Evolutionary conservation across 2,329 filamentous ascomycete genomes (phyloP).

Genomic region (Chaetomiaceae sp.): DNA sequence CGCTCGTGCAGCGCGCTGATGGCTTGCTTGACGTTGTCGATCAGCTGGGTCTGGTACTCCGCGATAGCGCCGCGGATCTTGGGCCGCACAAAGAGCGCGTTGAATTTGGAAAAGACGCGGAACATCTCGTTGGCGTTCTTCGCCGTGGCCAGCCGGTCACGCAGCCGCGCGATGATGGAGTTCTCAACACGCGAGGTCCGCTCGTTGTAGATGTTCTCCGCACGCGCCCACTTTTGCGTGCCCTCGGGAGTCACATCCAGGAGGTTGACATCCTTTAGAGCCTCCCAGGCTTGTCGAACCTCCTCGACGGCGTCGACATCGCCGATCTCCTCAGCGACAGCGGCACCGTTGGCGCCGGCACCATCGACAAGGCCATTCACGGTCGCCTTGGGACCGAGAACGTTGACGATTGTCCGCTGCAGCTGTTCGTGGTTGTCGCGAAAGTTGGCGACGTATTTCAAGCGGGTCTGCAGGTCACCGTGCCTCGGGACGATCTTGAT

Average conservation of each 20-base stretch:
- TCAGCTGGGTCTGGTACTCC: conserved; percentile 95
- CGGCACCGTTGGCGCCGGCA: conserved; percentile 50
- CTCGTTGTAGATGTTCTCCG: conserved; percentile 95
- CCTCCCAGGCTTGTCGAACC: conserved; percentile 89
- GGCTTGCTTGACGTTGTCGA: conserved; percentile 95
- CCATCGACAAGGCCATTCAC: conserved; percentile 49
- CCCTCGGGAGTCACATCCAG: conserved; percentile 87
- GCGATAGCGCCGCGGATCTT: conserved; percentile 98
- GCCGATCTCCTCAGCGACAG: conserved; percentile 87
- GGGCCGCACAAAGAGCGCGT: conserved; percentile 94
- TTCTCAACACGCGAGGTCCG: conserved; percentile 96
- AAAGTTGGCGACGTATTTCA: conserved; percentile 93
- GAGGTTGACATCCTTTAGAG: conserved; percentile 89
- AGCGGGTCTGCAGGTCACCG: conserved; percentile 77
- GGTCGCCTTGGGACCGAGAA: conserved; percentile 71
- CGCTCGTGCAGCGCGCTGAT: conserved; percentile 90
- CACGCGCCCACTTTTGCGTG: conserved; percentile 85
- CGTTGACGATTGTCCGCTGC: conserved; percentile 91
- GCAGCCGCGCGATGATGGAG: conserved; percentile 90
- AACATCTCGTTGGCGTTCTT: conserved; percentile 99
- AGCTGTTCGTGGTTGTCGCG: conserved; percentile 96
- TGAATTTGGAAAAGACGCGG: conserved; percentile 98
- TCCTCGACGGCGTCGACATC: conserved; percentile 97
- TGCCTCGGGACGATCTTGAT: conserved; percentile 93
- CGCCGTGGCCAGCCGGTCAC: conserved; percentile 87